Conservation (phyloP, 208 protist genomes). For the Tritrichomonas foetus region DNA sequence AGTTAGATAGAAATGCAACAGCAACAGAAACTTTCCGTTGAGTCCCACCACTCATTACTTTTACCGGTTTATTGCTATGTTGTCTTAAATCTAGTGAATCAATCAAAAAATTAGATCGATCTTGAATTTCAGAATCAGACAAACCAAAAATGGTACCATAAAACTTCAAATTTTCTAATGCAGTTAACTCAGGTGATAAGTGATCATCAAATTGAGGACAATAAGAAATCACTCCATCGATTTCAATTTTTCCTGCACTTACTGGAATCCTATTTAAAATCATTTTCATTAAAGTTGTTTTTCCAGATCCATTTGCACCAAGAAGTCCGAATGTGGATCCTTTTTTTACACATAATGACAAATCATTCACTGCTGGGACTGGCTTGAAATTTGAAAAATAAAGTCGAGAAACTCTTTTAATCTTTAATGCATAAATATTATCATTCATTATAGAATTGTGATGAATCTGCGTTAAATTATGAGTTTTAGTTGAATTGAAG, state of each 20-base stretch:
- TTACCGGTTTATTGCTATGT: no score
- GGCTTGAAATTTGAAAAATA: no score
- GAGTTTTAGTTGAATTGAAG: no score
- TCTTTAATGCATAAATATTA: no score
- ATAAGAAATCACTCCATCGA: neutral
- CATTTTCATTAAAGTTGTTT: constrained; percentile 50
- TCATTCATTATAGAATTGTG: no score
- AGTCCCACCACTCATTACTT: no score
- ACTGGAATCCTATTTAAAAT: constrained; percentile 27
- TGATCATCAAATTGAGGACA: constrained; percentile 36
- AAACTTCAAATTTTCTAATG: neutral
- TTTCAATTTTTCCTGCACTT: neutral
- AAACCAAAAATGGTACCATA: no score
- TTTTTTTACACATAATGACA: neutral
- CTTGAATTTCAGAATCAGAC: no score
- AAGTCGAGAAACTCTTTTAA: no score
- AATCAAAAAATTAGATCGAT: no score
- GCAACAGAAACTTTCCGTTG: neutral
- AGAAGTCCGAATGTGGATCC: constrained; percentile 40
- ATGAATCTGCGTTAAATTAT: no score
- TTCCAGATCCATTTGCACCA: constrained; percentile 53
- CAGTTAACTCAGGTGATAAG: neutral
- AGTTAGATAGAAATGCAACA: neutral
- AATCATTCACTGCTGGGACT: neutral
- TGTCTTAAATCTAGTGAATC: no score